Evolutionary conservation across 805 yeast genomes (phyloP), one percentile per base, ranked within the genome.

Genomic region (Kazachstania africana): DNA sequence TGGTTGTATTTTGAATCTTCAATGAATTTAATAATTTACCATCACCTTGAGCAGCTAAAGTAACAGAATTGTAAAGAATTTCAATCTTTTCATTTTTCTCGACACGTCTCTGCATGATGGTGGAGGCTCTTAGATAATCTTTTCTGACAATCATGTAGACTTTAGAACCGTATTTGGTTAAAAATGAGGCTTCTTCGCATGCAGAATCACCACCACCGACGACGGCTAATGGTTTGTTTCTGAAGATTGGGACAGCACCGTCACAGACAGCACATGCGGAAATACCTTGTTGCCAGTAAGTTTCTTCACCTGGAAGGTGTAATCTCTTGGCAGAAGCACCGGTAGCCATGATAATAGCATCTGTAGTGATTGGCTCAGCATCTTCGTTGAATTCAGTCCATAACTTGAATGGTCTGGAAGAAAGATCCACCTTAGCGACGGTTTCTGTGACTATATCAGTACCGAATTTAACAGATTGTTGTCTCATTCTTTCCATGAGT

Each of bases 251-350:
- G 30, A 91, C 94, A 21, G 99, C 99, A 62, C 99, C 99, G 58
- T 91, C 99, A 66, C 99, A 91, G 40, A 91, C 98, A 25, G 99
- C 99, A 69, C 99, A 91, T 12, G 99, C 99, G 46, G 95, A 82
- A 45, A 91, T 91, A 60, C 99, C 99, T 59, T 79, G 80, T 68
- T 91, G 99, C 99, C 99, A 91, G 73, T 91, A 91, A 22, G 72
- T 70, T 45, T 91, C 97, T 66, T 91, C 98, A 49, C 99, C 99
- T 37, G 96, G 95, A 39, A 91, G 66, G 55, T 72, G 63, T 63
- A 91, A 70, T 68, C 98, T 82, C 70, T 78, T 84, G 37, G 99
- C 99, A 25, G 94, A 79, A 15, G 99, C 99, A 55, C 99, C 99
- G 29, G 99, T 91, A 44, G 98, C 95, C 40, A 91, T 60, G 45